Evolutionary conservation across 768 basidiomycete species (phyloP), one percentile per base, ranked within the genome.

Genomic region (Hericium coralloides): DNA sequence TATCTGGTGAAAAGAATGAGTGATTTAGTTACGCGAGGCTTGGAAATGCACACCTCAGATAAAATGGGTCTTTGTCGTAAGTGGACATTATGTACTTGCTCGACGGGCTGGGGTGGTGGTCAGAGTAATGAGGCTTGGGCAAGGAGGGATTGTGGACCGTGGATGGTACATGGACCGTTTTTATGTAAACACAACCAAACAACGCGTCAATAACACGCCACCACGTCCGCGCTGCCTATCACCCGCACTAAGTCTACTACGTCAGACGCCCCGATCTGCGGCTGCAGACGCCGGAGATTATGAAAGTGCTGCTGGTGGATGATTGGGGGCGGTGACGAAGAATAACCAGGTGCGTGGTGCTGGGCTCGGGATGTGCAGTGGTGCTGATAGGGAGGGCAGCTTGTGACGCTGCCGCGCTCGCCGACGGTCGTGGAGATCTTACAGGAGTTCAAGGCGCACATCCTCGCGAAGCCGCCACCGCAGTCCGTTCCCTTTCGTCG

Each of bases 311-410:
- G 49, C 77, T 99, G 38, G 94, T 98, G 2, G 94, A 98, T 66
- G 97, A 98, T 63, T 99, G 97, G 97, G 95, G 71, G 83, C 86
- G 4, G 85, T 98, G 39, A 98, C 97, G 54, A 98, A 97, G 75
- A 90, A 94, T 67, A 84, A 85, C 63, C 89, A 93, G 81, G 95
- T 88, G 58, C 25, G 71, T 60, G 20, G 12, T n/a, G n/a, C n/a
- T n/a, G n/a, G n/a, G n/a, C n/a, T n/a, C n/a, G n/a, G n/a, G n/a
- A n/a, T n/a, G n/a, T n/a, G n/a, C n/a, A n/a, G n/a, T n/a, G n/a
- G n/a, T n/a, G n/a, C n/a, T n/a, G n/a, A n/a, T n/a, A n/a, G n/a
- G n/a, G n/a, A n/a, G n/a, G n/a, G n/a, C n/a, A 98, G 93, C 77
- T 97, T 50, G 89, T 98, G 2, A 74, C 85, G 0, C 73, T 99